A percentile compares a stretch with the other conserved stretches of the same genome.
Conservation (phyloP, 2,329 filamentous ascomycete genomes). For the Chrysosporium queenslandicum region DNA sequence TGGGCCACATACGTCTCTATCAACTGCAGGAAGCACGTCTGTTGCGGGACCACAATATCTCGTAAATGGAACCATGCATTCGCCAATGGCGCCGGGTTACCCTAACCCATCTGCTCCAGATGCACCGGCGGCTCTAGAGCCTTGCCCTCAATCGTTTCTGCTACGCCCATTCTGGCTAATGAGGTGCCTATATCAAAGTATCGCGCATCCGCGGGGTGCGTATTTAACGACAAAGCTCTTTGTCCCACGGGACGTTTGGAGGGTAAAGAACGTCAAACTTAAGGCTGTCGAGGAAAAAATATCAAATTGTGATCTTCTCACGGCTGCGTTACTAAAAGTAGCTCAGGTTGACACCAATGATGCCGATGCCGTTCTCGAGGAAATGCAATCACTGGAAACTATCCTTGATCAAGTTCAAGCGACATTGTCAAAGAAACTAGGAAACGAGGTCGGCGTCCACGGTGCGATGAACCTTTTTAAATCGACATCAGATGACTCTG, state of each 20-base stretch:
- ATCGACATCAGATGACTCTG: slow-evolving; percentile 44
- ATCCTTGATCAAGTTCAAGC: slow-evolving; percentile 78
- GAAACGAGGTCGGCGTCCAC: slow-evolving; percentile 83
- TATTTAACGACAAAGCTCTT: slow-evolving; percentile 89
- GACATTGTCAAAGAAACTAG: slow-evolving; percentile 68
- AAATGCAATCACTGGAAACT: slow-evolving; percentile 81
- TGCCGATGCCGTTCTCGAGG: slow-evolving; percentile 81
- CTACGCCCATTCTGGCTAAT: slow-evolving; percentile 98
- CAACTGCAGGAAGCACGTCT: slow-evolving; percentile 31
- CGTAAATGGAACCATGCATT: slow-evolving; percentile 75
- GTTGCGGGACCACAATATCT: slow-evolving; percentile 62
- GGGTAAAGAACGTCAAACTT: slow-evolving; percentile 84
- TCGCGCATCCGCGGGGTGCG: slow-evolving; percentile 81
- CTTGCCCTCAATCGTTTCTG: slow-evolving; percentile 79
- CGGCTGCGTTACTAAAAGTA: slow-evolving; percentile 75
- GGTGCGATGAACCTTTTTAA: slow-evolving; percentile 65
- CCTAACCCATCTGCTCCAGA: slow-evolving; percentile 53
- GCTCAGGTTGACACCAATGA: slow-evolving; percentile 77
- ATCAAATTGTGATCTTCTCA: slow-evolving; percentile 79
- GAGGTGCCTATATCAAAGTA: slow-evolving; percentile 84
- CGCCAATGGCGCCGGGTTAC: slow-evolving; percentile 52
- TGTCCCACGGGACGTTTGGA: slow-evolving; percentile 85
- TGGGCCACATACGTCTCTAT: slow-evolving; percentile 2
- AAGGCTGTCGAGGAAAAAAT: slow-evolving; percentile 91
- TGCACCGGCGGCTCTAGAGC: slow-evolving; percentile 69